Evolutionary conservation across 192 early-diverging fungal genomes (phyloP).

Genomic region (Irineochytrium annulatum): DNA sequence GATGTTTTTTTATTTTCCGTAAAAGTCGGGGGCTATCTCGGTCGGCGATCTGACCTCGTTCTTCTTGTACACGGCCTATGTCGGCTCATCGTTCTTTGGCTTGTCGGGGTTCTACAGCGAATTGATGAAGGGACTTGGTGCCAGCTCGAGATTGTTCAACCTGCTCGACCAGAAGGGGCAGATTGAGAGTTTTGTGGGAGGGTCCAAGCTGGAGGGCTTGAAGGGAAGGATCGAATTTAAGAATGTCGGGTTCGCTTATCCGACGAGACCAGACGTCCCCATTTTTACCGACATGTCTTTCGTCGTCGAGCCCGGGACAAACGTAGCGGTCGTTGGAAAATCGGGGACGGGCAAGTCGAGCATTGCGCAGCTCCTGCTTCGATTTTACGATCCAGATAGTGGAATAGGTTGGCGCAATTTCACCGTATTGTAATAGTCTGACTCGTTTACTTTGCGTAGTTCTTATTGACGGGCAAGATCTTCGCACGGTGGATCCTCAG

Average conservation of each 20-base stretch:
- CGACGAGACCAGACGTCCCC: conserved; percentile 56
- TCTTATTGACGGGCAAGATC: conserved; percentile 13
- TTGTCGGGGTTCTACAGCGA: conserved; percentile 26
- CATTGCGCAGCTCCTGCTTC: conserved; percentile 70
- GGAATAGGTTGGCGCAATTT: conserved; percentile 53
- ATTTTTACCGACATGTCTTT: conserved; percentile 69
- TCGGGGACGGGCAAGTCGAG: conserved; percentile 81
- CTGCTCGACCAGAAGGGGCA: conserved; percentile 20
- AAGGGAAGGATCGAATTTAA: conserved; percentile 33
- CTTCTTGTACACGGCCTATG: conserved; percentile 33
- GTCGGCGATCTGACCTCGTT: conserved; percentile 38
- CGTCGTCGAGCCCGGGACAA: conserved; percentile 67
- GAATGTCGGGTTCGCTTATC: conserved; percentile 38
- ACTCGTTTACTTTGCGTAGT: conserved; percentile 4
- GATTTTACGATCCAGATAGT: conserved; percentile 64
- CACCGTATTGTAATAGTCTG: conserved; percentile 63
- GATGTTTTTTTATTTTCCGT: too few species aligned
- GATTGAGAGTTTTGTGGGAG: conserved; percentile 11
- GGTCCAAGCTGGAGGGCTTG: conserved; percentile 5
- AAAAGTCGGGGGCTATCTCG: conserved; percentile 16
- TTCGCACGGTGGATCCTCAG: conserved; percentile 9
- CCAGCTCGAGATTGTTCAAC: conserved; percentile 29
- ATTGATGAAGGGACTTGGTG: conserved; percentile 40
- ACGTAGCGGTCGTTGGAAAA: conserved; percentile 77
- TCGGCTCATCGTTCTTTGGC: conserved; percentile 28